Conservation (phyloP, 192 early-diverging fungal genomes). For the Geranomyces variabilis region DNA sequence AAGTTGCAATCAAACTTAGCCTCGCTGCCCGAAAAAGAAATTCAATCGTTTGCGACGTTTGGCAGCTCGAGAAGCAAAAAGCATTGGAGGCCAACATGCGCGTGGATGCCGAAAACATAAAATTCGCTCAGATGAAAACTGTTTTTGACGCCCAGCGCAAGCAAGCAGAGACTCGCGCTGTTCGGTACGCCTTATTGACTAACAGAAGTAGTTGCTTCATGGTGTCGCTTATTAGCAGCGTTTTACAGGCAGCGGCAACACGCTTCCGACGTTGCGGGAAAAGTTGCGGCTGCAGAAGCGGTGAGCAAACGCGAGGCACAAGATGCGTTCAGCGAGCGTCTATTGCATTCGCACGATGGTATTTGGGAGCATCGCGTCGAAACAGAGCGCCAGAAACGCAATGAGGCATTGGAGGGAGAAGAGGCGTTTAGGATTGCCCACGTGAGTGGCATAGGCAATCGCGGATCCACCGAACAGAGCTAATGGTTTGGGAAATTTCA, state of each 20-base stretch:
- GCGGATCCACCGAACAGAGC: not conserved
- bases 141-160: constrained; percentile 34
- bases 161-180: constrained; percentile 19
- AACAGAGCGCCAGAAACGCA: constrained; percentile 3
- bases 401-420: not conserved
- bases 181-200: not conserved
- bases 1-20: not conserved
- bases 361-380: constrained; percentile 19
- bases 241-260: constrained; percentile 18
- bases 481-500: not conserved
- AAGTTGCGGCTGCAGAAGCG: constrained; percentile 13
- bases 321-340: constrained; percentile 9
- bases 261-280: not conserved
- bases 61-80: not conserved
- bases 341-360: constrained; percentile 21
- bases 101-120: constrained; percentile 43
- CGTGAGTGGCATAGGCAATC: not conserved
- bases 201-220: not conserved
- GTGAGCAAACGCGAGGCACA: not conserved
- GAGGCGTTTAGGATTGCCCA: not conserved
- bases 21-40: too few species aligned
- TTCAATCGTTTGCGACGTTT: too few species aligned
- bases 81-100: constrained; percentile 18
- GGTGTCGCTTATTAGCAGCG: not conserved
- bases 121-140: constrained; percentile 43